Evolutionary conservation across 1,284 basidiomycete genomes (phyloP).

Genomic region (Vanrija sp.): DNA sequence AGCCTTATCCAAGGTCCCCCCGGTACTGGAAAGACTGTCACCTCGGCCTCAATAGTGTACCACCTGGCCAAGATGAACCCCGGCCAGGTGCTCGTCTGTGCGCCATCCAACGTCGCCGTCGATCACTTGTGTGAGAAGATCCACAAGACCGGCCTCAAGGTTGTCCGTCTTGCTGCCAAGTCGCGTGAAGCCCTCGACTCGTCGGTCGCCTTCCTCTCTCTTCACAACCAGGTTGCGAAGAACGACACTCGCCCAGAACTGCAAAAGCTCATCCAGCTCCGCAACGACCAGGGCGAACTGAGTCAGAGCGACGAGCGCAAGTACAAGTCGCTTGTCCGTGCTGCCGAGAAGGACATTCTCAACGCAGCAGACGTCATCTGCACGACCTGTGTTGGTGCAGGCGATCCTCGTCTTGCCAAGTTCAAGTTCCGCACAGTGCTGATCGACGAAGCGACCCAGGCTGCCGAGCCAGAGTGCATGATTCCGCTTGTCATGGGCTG

Average conservation of each 20-base stretch:
- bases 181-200: constrained; percentile 96
- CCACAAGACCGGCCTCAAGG: constrained; percentile 92
- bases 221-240: constrained; percentile 96
- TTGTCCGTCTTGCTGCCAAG: constrained; percentile 95
- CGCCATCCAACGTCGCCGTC: constrained; percentile 98
- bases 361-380: constrained; percentile 96
- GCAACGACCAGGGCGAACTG: constrained; percentile 95
- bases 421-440: constrained; percentile 97
- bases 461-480: constrained; percentile 98
- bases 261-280: constrained; percentile 95
- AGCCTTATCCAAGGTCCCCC: constrained; percentile 98
- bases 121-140: constrained; percentile 99
- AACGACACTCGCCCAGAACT: constrained; percentile 90
- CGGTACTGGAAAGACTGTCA: constrained; percentile 98
- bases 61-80: constrained; percentile 99
- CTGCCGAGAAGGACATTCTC: constrained; percentile 96
- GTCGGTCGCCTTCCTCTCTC: constrained; percentile 84
- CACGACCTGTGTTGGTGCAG: constrained; percentile 96
- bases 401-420: constrained; percentile 91
- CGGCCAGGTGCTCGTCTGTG: constrained; percentile 97
- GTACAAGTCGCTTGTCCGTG: constrained; percentile 90
- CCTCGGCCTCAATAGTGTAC: constrained; percentile 98
- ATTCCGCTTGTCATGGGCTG: constrained; percentile 97
- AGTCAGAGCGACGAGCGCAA: constrained; percentile 95
- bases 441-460: constrained; percentile 98